These are phyloP conservation scores for Calonectria pteridis DNA, from an alignment of 2,329 filamentous ascomycete species.

Conservation along the genomic window DNA sequence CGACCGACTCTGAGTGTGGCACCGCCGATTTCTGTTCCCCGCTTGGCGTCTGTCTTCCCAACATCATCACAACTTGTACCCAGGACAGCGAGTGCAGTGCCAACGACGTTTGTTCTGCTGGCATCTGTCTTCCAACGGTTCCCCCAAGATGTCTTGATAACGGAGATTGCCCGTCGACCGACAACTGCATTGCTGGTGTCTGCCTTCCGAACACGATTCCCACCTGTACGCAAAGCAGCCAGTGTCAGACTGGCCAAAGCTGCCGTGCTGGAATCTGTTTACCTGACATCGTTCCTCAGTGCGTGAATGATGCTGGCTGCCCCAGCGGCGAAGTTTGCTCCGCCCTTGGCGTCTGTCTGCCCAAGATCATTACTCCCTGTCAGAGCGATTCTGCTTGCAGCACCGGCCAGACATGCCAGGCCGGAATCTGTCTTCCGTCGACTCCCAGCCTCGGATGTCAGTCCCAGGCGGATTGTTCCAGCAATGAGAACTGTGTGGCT, in stretches of 20 bases:
- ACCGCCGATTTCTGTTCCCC: not conserved
- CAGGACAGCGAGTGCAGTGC: not conserved
- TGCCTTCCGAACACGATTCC: conserved; percentile 1
- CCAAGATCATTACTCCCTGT: not conserved
- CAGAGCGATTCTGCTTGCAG: not conserved
- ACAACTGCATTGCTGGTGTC: not conserved
- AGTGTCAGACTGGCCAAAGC: not conserved
- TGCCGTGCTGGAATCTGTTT: conserved; percentile 5
- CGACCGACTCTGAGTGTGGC: not conserved
- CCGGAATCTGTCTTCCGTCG: not conserved
- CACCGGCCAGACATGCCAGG: not conserved
- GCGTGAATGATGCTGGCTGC: not conserved
- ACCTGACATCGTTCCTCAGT: not conserved
- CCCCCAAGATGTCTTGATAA: not conserved
- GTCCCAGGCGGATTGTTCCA: not conserved
- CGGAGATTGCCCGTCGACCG: not conserved
- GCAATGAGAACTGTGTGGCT: not conserved
- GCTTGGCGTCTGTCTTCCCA: conserved; percentile 5
- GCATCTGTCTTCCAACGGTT: not conserved
- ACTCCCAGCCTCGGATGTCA: not conserved
- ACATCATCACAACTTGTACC: not conserved
- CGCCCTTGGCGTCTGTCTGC: conserved; percentile 8
- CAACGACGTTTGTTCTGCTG: not conserved
- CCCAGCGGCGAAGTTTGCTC: not conserved
- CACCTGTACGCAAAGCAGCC: not conserved